Evolutionary conservation across 2,329 filamentous ascomycete species (phyloP), one percentile per base, ranked within the genome.

Genomic region (Apiospora hydei): DNA sequence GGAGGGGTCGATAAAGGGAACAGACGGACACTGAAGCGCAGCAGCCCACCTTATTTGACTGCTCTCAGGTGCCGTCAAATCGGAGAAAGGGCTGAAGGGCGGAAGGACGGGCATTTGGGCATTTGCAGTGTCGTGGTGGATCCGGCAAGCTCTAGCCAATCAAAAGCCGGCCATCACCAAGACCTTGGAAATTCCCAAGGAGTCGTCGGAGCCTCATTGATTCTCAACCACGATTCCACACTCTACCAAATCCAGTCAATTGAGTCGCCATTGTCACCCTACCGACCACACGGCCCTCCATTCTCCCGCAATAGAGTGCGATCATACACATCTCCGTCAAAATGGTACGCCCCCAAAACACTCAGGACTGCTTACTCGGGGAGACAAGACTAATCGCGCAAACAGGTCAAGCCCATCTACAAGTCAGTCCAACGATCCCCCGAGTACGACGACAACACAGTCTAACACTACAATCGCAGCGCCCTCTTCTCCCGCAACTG

Each of bases 401-500:
- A 47, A 75, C 78, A 85, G 83, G 80, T 82, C 81, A 80, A 79
- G 81, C 79, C 84, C 80, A 78, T 94, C 81, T 90, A 90, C 87
- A 88, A 89, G 88, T 86, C 88, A 84, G 87, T 86, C 76, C 71
- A 76, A 68, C 66, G 77, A 78, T 75, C 72, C 73, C 64, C 69
- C 73, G 71, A 71, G 18, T 53, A 41, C 24, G 53, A 24, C 44
- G 68, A 69, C 67, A 30, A 71, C 24, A 24, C 69, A 21, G 70
- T 47, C 26, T 44, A 68, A 80, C 77, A 30, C 18, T 70, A 34
- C 4, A 72, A 38, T 69, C 77, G 77, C 84, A 98, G 96, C 88
- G 84, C 90, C 81, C 80, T 98, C 78, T 92, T 98, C 88, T 92
- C 93, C 84, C 92, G 89, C 82, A 99, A 99, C 88, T 92, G 89